phyloP scores from a whole-genome alignment of 2,329 filamentous ascomycete species.

The Penicillium expansum region DNA sequence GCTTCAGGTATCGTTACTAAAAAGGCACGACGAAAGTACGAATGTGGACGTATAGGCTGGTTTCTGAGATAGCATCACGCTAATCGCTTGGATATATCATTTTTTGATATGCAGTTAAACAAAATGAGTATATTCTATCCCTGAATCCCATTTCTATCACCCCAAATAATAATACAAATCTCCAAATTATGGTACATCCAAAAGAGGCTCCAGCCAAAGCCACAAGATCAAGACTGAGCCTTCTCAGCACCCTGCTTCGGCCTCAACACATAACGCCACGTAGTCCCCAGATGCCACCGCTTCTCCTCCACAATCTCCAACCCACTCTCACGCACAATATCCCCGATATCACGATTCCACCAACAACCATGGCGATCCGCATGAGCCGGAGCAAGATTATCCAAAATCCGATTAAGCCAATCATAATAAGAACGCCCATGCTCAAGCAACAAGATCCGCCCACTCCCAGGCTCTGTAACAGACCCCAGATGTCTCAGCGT shows the following conservation, averaged over 20 bases:
- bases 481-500: constrained; percentile 43
- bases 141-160: neutral
- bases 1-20: constrained; percentile 55
- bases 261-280: constrained; percentile 45
- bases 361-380: constrained; percentile 53
- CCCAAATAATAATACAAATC: constrained; percentile 6
- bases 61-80: neutral
- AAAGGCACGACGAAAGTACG: neutral
- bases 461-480: constrained; percentile 40
- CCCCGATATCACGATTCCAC: constrained; percentile 53
- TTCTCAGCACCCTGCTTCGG: constrained; percentile 21
- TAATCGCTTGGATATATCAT: neutral
- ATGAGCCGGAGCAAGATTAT: constrained; percentile 48
- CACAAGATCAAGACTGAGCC: neutral
- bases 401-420: constrained; percentile 49
- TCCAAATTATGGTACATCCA: neutral
- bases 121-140: neutral
- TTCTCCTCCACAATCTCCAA: constrained; percentile 48
- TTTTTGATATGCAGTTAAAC: neutral
- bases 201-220: neutral
- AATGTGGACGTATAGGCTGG: neutral
- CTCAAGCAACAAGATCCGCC: constrained; percentile 49
- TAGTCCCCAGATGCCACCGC: constrained; percentile 50
- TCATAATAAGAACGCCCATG: constrained; percentile 49
- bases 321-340: constrained; percentile 48